A percentile compares a stretch with the other conserved stretches of the same genome.
Evolutionary conservation across 164 flowering plant species (phyloP).

Genomic region (Liriodendron chinense): DNA sequence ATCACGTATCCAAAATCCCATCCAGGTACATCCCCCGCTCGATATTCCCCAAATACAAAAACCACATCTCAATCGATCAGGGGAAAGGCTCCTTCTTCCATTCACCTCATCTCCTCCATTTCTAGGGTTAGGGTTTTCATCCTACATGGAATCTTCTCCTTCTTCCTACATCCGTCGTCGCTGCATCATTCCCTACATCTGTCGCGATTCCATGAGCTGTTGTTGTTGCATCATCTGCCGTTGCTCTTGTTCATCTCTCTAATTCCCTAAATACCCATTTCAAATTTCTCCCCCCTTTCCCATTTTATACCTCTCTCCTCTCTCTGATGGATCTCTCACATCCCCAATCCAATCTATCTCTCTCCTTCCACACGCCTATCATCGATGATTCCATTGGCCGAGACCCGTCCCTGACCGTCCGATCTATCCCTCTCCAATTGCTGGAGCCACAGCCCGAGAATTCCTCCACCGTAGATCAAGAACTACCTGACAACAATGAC

Average conservation of each 20-base stretch:
- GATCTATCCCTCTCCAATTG: constrained; percentile 41
- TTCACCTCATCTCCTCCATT: neutral
- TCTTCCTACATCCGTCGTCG: neutral
- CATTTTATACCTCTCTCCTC: neutral
- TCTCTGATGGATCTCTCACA: constrained; percentile 45
- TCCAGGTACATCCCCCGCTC: neutral
- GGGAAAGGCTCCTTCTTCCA: neutral
- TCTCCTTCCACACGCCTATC: constrained; percentile 28
- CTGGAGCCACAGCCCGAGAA: constrained; percentile 34
- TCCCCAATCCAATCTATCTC: constrained; percentile 38
- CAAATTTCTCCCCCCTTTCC: neutral
- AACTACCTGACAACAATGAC: neutral
- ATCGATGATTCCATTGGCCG: constrained; percentile 25
- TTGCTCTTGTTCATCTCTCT: constrained; percentile 21
- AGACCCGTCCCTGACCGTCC: constrained; percentile 18
- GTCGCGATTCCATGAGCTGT: constrained; percentile 16
- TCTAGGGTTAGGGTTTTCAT: constrained; percentile 5
- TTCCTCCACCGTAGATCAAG: too few species aligned
- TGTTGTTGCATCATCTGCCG: constrained; percentile 47
- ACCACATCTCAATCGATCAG: neutral
- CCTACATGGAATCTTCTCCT: neutral
- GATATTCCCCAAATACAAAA: neutral
- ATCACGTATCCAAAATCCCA: neutral
- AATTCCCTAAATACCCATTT: neutral
- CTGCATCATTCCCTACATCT: constrained; percentile 12